Conservation (phyloP, 345 rosid genomes). For the Ceriops decandra region DNA sequence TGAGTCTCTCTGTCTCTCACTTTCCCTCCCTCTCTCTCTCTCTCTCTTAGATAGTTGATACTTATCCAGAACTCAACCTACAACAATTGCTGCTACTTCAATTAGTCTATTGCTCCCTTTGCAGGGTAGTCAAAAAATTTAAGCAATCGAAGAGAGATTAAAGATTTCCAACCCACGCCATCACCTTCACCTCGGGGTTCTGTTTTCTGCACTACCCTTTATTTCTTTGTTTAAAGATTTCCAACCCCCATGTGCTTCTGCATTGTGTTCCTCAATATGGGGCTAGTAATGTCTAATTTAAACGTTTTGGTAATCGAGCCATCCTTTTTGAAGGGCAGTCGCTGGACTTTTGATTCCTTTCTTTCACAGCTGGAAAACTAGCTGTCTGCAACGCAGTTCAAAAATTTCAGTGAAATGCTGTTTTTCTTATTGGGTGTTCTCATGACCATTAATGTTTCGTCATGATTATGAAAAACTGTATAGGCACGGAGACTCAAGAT, state of each 20-base stretch:
- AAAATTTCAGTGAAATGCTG: constrained; percentile 15
- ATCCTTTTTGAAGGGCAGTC: constrained; percentile 25
- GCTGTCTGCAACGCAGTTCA: constrained; percentile 8
- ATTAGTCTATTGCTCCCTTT: constrained; percentile 29
- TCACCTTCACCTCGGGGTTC: constrained; percentile 67
- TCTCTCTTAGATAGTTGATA: neutral
- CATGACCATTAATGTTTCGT: neutral
- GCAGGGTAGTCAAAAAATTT: constrained; percentile 44
- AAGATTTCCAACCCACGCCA: constrained; percentile 34
- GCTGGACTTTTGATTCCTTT: constrained; percentile 25
- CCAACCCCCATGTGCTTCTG: constrained; percentile 56
- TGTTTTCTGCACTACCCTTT: constrained; percentile 30
- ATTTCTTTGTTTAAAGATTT: constrained; percentile 11
- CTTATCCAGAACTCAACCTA: constrained; percentile 21
- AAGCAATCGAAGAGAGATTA: constrained; percentile 17
- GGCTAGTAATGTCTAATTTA: constrained; percentile 38
- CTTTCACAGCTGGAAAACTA: constrained; percentile 16
- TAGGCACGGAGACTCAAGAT: neutral
- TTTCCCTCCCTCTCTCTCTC: neutral
- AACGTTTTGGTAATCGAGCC: constrained; percentile 45
- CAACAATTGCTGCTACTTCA: constrained; percentile 10
- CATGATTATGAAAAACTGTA: neutral
- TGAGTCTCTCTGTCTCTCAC: constrained; percentile 42
- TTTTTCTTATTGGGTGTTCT: neutral
- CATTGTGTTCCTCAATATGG: constrained; percentile 71